Evolutionary conservation across 495 filamentous ascomycete genomes (phyloP), one percentile per base, ranked within the genome.

Genomic region (Terfezia claveryi): DNA sequence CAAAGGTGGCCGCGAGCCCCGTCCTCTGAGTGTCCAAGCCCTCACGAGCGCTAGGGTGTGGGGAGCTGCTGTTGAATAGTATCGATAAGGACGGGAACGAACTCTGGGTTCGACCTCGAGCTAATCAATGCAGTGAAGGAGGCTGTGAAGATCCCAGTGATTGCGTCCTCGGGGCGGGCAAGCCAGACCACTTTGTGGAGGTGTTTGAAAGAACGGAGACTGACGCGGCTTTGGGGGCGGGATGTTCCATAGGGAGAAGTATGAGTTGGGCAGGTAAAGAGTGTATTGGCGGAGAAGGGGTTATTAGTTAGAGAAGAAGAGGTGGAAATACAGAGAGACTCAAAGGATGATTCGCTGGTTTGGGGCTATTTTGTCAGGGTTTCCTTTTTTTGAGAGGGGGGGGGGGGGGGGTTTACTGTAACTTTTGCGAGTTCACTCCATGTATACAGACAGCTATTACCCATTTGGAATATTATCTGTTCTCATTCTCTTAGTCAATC

Each of bases 81-180:
- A 96, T 98, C 56, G 92, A 98, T 71, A 87, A 83, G 62, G 91
- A 98, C 64, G 91, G 91, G 41, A n/a, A 91, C 85, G 55, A 94
- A 92, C 67, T 84, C 79, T 66, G 91, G 91, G 2, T 98, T 95
- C 66, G 92, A 98, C 68, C 68, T 94, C 32, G 92, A 96, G 71
- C 70, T 98, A 38, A 86, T 98, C 58, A 72, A 77, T 49, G 80
- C 83, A 60, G 88, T 98, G 27, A 98, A 98, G 70, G 68, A 65
- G 36, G 76, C 83, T 7, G 73, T 92, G 57, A 82, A 74, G 62
- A 96, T 98, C 60, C 91, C 91, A 1, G 88, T 98, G 49, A 92
- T 98, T 69, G 87, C 91, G 52, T 92, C 85, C 50, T 93, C 86
- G 65, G 91, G 16, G 91, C 91, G 11, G 91, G 91, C 7, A 81